Percentiles rank a stretch among this genome's conserved stretches.
Conservation (phyloP, 1,139 yeast genomes). For the Wickerhamomyces sp. region DNA sequence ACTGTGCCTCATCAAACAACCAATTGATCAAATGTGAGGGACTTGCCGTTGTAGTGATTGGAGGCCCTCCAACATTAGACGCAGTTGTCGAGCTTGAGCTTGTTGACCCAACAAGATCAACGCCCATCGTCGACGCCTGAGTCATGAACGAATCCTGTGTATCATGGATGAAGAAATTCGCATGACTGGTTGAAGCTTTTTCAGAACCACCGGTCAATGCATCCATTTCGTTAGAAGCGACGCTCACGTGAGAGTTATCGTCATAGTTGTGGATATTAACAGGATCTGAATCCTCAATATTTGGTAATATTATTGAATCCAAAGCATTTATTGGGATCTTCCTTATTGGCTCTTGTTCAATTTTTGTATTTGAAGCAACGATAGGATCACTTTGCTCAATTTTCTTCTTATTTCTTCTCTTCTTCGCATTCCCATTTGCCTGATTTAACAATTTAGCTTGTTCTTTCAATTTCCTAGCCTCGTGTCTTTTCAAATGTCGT, state of each 20-base stretch:
- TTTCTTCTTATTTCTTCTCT: conserved; percentile 13
- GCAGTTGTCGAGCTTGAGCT: too few species aligned
- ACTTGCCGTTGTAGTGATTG: conserved; percentile 15
- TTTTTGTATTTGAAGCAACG: background rate
- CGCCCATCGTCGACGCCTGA: background rate
- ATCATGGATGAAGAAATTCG: background rate
- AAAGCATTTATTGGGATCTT: conserved; percentile 20
- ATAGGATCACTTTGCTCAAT: background rate
- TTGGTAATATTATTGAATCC: conserved; percentile 24
- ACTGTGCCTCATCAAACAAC: conserved; percentile 23
- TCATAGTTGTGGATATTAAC: conserved; percentile 22
- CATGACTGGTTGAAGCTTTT: background rate
- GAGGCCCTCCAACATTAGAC: background rate
- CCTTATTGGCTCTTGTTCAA: conserved; percentile 3
- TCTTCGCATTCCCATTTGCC: conserved; percentile 13
- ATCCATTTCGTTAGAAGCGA: conserved; percentile 18
- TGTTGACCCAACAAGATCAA: conserved; percentile 1
- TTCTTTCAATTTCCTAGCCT: conserved; percentile 24
- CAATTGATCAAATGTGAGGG: conserved; percentile 25
- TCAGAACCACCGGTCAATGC: conserved; percentile 12
- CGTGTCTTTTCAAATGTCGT: conserved; percentile 50
- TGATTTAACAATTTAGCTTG: conserved; percentile 19
- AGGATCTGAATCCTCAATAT: conserved; percentile 18
- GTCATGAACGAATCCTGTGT: background rate
- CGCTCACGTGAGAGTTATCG: conserved; percentile 17